phyloP scores from a whole-genome alignment of 768 basidiomycete genomes.

The Galerina sulciceps region DNA sequence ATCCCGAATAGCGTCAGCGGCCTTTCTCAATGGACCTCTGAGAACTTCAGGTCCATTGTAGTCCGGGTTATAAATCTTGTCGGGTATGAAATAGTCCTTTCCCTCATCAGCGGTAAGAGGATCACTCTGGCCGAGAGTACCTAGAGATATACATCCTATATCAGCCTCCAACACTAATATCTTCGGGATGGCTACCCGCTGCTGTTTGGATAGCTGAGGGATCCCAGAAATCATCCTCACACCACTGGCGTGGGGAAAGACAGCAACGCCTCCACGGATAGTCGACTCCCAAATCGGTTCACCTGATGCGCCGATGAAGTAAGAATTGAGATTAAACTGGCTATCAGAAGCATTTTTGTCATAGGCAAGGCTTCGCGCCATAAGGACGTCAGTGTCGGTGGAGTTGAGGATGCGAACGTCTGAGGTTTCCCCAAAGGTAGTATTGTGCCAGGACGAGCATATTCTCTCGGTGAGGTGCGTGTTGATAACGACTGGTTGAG shows the following conservation, averaged over 20 bases:
- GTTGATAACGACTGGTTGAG: too few relatives aligned
- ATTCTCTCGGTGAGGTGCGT: too few relatives aligned
- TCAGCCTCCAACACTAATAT: not conserved
- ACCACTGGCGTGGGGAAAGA: not conserved
- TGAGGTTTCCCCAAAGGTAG: not conserved
- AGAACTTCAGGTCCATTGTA: slow-evolving; percentile 20
- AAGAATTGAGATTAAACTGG: not conserved
- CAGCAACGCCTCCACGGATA: not conserved
- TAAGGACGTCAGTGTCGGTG: not conserved
- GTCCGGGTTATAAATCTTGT: not conserved
- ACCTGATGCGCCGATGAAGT: not conserved
- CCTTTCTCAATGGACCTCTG: slow-evolving; percentile 1
- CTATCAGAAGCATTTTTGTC: not conserved
- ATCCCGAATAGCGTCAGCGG: not conserved
- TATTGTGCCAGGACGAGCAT: not conserved
- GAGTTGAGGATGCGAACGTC: not conserved
- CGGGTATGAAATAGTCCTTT: not conserved
- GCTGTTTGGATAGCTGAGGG: not conserved
- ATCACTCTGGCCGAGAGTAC: slow-evolving; percentile 9
- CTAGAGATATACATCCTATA: not conserved
- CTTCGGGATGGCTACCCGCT: not conserved
- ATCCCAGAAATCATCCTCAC: not conserved
- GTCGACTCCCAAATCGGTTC: not conserved
- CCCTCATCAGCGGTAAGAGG: slow-evolving; percentile 8
- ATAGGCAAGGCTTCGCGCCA: not conserved